phyloP scores from a whole-genome alignment of 2,329 filamentous ascomycete species.

The Fusarium domesticum region DNA sequence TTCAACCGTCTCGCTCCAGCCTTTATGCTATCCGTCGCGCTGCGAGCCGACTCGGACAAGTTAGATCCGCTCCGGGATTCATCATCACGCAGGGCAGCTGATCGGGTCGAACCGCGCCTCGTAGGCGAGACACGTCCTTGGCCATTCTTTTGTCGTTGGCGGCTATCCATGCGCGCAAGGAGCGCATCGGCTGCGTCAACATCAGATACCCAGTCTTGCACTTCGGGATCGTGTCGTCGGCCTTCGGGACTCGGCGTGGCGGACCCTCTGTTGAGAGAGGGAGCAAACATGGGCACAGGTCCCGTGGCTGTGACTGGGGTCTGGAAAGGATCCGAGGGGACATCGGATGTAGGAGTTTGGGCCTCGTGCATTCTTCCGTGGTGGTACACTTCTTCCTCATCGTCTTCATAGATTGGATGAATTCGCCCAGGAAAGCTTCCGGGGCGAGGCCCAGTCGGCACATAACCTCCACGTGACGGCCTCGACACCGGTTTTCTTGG shows the following conservation, averaged over 20 bases:
- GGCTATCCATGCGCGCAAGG: conserved; percentile 43
- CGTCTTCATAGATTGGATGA: conserved; percentile 58
- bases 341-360: conserved; percentile 37
- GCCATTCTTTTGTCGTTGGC: conserved; percentile 16
- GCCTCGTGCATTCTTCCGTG: conserved; percentile 26
- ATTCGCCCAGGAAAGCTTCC: conserved; percentile 43
- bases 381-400: conserved; percentile 47
- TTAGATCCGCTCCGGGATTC: conserved; percentile 55
- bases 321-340: conserved; percentile 48
- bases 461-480: conserved; percentile 32
- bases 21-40: conserved; percentile 41
- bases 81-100: conserved; percentile 39
- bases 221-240: conserved; percentile 46
- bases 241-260: conserved; percentile 43
- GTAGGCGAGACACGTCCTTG: conserved; percentile 39
- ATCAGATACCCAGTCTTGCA: conserved; percentile 57
- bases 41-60: conserved; percentile 53
- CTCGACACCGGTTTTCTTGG: conserved; percentile 36
- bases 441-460: conserved; percentile 31
- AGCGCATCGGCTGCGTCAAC: conserved; percentile 54
- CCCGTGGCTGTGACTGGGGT: conserved; percentile 38
- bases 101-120: conserved; percentile 37
- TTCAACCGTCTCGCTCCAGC: conserved; percentile 36
- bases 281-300: conserved; percentile 22
- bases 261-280: conserved; percentile 34